Base-by-base conservation (phyloP, 768 basidiomycete species). In the Auriscalpium vulgare region DNA sequence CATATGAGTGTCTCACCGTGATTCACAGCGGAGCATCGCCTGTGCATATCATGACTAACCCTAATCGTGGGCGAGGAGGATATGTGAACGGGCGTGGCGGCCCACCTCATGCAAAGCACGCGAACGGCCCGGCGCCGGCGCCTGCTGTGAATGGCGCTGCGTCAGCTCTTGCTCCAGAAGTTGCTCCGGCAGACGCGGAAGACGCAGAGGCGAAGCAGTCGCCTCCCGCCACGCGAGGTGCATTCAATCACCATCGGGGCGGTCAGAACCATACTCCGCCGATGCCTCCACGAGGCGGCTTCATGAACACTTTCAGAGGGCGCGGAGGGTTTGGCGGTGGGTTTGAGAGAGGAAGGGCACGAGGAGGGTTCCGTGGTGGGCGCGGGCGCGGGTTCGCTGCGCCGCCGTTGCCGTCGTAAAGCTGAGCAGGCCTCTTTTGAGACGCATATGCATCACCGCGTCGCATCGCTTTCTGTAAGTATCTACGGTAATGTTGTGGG, bases 41-140 rank as follows among this genome's bases (percentile, higher is more conserved):
- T 4, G 75, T 90, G 14, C 78, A 81, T 37, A 91, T 91, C 54
- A 87, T 91, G 85, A 68, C 79, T 13, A 91, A 92, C 63, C 90
- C 90, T 0, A 84, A 86, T 66, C 75, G 81, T 53, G 77, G 74
- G 3, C 74, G 77, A 45, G 71, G 67, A 48, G 64, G 68, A 29
- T 59, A 53, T 35, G 44, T 57, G 14, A 67, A 66, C 34, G 65
- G 58, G 11, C 62, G 62, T 14, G 59, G 56, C 17, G 36, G 56
- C 10, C 58, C 59, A 6, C 36, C 59, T 6, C 54, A 72, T 6
- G 66, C 64, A 54, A 59, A 46, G 17, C 50, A 34, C 48, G 40
- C 54, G 23, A 67, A 65, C 36, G 64, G 60, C 13, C 49, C 44
- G 13, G 9, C 50, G 14, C 52, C 29, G 29, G 29, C 2, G 29